phyloP scores from a whole-genome alignment of 2,329 filamentous ascomycete species.

The Aspergillus puulaauensis region DNA sequence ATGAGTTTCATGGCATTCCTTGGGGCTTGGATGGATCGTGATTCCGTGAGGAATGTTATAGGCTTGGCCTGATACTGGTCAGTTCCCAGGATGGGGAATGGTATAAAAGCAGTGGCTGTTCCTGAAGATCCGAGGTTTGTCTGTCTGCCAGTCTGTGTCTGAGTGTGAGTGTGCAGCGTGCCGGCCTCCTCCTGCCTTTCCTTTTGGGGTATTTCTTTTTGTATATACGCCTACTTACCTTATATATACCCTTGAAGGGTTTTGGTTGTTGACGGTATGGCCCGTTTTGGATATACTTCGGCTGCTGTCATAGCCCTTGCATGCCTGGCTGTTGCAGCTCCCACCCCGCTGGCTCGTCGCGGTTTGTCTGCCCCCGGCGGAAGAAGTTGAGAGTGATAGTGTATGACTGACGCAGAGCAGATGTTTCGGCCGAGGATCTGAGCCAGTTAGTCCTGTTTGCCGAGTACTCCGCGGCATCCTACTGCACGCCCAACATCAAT shows the following conservation, averaged over 20 bases:
- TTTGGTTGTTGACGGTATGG: slow-evolving; percentile 1
- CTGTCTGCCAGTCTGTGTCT: background rate
- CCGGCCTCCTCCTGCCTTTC: background rate
- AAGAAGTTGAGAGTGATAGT: background rate
- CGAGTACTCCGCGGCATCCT: slow-evolving; percentile 55
- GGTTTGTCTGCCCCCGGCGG: slow-evolving; percentile 17
- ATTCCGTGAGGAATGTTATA: background rate
- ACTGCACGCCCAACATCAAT: slow-evolving; percentile 52
- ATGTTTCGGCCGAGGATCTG: slow-evolving; percentile 42
- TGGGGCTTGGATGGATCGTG: background rate
- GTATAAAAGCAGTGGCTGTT: background rate
- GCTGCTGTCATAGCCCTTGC: slow-evolving; percentile 5
- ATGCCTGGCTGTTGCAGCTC: slow-evolving; percentile 7
- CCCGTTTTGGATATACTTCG: slow-evolving; percentile 8
- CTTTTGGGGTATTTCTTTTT: background rate
- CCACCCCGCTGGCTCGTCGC: slow-evolving; percentile 17
- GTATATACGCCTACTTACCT: background rate
- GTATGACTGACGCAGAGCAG: slow-evolving; percentile 21
- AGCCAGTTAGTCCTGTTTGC: slow-evolving; percentile 48
- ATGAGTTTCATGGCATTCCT: background rate
- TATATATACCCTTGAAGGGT: background rate
- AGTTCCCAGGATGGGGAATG: background rate
- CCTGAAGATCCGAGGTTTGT: background rate
- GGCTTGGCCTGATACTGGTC: background rate
- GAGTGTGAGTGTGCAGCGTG: background rate